Conservation (phyloP, 495 filamentous ascomycete species). For the Sphaerosporella brunnea region DNA sequence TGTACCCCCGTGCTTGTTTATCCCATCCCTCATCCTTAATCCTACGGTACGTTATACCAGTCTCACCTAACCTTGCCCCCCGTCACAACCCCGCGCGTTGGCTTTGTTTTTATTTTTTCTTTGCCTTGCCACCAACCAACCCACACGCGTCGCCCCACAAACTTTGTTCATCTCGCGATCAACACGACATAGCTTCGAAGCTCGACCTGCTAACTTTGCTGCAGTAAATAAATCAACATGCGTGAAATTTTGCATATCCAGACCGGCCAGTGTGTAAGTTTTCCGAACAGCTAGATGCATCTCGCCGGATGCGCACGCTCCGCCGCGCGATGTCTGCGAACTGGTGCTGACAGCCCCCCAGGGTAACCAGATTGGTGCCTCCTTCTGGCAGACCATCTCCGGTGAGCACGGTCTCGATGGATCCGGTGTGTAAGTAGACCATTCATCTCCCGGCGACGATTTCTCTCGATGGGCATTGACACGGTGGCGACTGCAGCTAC, state of each 20-base stretch:
- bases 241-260: slow-evolving; percentile 97
- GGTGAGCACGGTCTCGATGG: slow-evolving; percentile 98
- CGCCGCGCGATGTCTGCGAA: background rate
- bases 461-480: slow-evolving; percentile 2
- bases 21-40: background rate
- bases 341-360: slow-evolving; percentile 25
- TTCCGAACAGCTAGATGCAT: slow-evolving; percentile 24
- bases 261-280: slow-evolving; percentile 91
- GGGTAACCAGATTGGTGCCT: slow-evolving; percentile 99
- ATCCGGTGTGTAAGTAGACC: slow-evolving; percentile 60
- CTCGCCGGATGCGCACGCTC: too few species aligned
- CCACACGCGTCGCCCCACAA: background rate
- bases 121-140: background rate
- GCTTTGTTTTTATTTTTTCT: slow-evolving; percentile 3
- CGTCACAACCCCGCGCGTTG: slow-evolving; percentile 1
- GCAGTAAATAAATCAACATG: slow-evolving; percentile 39
- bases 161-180: background rate
- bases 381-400: slow-evolving; percentile 98
- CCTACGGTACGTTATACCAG: slow-evolving; percentile 2
- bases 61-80: background rate
- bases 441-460: too few species aligned
- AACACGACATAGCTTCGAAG: background rate
- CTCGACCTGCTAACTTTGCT: background rate
- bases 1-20: slow-evolving; percentile 23
- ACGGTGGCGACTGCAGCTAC: slow-evolving; percentile 43